Evolutionary conservation across 768 basidiomycete genomes (phyloP).

Genomic region (Lentinula sp.): DNA sequence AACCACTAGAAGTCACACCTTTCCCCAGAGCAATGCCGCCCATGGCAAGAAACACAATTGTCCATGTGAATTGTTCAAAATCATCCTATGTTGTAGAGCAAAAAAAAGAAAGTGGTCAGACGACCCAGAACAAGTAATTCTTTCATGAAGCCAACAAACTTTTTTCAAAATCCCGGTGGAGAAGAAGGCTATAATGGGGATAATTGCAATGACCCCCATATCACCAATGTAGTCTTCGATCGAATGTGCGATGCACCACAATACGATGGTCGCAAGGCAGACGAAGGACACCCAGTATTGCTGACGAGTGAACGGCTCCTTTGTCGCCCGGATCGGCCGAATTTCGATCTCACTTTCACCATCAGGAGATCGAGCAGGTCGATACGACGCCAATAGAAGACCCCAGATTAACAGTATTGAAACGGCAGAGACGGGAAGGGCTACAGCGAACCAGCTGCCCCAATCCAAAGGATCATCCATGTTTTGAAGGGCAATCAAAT

Average conservation of each 20-base stretch:
- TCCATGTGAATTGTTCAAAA: conserved; percentile 93
- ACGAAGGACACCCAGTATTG: conserved; percentile 90
- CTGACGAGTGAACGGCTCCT: conserved; percentile 72
- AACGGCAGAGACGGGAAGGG: conserved; percentile 82
- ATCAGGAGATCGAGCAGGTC: conserved; percentile 63
- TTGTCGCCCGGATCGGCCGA: conserved; percentile 75
- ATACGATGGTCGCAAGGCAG: conserved; percentile 73
- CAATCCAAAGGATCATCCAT: conserved; percentile 88
- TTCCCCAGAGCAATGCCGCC: conserved; percentile 96
- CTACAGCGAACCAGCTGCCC: conserved; percentile 91
- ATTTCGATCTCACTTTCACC: conserved; percentile 79
- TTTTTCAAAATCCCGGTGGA: conserved; percentile 90
- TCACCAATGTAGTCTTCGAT: conserved; percentile 80
- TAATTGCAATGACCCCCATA: conserved; percentile 95
- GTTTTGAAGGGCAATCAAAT: conserved; percentile 82
- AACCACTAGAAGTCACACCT: conserved; percentile 84
- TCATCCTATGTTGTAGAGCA: conserved; percentile 55
- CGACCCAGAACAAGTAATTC: not conserved
- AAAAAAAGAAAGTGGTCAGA: not conserved
- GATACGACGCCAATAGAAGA: conserved; percentile 78
- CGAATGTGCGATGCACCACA: conserved; percentile 86
- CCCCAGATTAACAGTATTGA: conserved; percentile 92
- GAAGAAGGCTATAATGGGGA: conserved; percentile 92
- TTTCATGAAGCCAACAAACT: conserved; percentile 25
- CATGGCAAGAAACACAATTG: conserved; percentile 95